Percentiles rank a stretch among this genome's conserved stretches.
Evolutionary conservation across 2,329 filamentous ascomycete species (phyloP).

Genomic region (Aspergillus ruber): DNA sequence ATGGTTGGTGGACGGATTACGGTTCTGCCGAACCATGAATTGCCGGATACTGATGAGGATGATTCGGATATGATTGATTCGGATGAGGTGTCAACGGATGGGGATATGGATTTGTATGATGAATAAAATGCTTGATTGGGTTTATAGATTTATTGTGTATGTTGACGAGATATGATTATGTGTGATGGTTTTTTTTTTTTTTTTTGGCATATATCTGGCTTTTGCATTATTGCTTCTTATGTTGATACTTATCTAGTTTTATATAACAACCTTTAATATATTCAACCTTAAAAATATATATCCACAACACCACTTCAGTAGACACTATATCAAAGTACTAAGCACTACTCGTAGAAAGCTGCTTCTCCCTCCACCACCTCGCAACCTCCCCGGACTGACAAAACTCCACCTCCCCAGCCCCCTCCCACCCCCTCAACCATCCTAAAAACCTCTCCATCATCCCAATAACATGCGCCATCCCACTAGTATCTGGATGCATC

Average conservation of each 20-base stretch:
- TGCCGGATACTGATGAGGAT: conserved; percentile 46
- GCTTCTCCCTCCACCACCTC: conserved; percentile 20
- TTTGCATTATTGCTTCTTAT: neutral
- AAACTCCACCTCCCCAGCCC: conserved; percentile 24
- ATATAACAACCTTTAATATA: too few species aligned
- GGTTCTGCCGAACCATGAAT: conserved; percentile 76
- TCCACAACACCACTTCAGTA: too few species aligned
- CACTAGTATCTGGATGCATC: conserved; percentile 54
- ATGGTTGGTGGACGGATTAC: conserved; percentile 72
- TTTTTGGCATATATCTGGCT: neutral
- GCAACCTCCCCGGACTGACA: conserved; percentile 26
- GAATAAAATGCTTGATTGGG: conserved; percentile 1
- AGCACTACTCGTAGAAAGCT: neutral
- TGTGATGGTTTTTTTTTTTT: neutral
- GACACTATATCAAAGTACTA: too few species aligned
- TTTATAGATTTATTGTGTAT: neutral
- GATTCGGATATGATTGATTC: conserved; percentile 73
- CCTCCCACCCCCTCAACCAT: conserved; percentile 41
- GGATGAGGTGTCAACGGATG: conserved; percentile 68
- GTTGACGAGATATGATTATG: neutral
- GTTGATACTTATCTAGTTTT: neutral
- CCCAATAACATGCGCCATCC: conserved; percentile 56
- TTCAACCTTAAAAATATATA: too few species aligned
- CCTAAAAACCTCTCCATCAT: conserved; percentile 49
- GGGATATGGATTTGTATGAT: conserved; percentile 60